Conservation (phyloP, 306 rosid genomes). For the Dicorynia guianensis region DNA sequence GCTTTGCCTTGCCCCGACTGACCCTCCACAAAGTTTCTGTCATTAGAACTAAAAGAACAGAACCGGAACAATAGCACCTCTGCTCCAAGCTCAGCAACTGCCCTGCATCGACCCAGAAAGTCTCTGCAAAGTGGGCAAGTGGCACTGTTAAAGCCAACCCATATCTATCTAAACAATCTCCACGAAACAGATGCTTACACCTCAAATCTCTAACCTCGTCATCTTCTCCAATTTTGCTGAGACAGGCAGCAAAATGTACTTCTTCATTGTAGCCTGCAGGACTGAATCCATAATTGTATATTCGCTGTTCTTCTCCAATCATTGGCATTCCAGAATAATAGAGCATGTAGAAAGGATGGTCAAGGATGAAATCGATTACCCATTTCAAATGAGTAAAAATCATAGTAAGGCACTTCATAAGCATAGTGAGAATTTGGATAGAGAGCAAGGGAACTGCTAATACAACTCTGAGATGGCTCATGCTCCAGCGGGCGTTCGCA, state of each 20-base stretch:
- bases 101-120: constrained; percentile 27
- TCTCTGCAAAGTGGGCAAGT: constrained; percentile 66
- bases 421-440: constrained; percentile 3
- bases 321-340: neutral
- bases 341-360: constrained; percentile 39
- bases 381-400: constrained; percentile 44
- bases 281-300: neutral
- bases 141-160: constrained; percentile 34
- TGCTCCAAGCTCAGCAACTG: constrained; percentile 22
- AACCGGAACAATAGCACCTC: constrained; percentile 45
- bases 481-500: neutral
- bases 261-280: neutral
- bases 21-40: constrained; percentile 58
- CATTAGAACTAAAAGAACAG: neutral
- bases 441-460: neutral
- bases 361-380: constrained; percentile 37
- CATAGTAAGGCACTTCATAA: constrained; percentile 30
- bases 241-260: constrained; percentile 55
- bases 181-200: constrained; percentile 54
- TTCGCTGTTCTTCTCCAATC: neutral
- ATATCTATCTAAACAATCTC: constrained; percentile 51
- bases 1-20: neutral
- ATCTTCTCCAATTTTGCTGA: constrained; percentile 47
- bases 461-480: neutral
- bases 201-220: constrained; percentile 54